Evolutionary conservation across 129 eudicot species (phyloP).

Genomic region (Artemisia tridentata): DNA sequence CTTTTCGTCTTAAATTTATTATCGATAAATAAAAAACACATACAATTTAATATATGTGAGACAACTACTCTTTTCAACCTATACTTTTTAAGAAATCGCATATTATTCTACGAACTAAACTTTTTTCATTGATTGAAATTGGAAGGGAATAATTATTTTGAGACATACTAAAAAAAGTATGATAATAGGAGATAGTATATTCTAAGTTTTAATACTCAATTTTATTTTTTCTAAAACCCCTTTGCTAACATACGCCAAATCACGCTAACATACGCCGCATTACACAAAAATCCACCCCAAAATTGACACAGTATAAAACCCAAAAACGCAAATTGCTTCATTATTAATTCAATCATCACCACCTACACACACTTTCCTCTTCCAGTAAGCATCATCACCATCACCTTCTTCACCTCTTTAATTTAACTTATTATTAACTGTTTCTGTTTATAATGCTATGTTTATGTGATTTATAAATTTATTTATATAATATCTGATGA

Average conservation of each 20-base stretch:
- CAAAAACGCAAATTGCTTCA: not conserved
- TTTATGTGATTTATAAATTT: not conserved
- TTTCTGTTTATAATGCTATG: conserved; percentile 3
- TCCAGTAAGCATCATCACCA: conserved; percentile 15
- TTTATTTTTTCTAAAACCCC: not conserved
- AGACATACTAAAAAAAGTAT: too few species aligned
- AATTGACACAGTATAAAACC: not conserved
- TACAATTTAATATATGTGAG: too few species aligned
- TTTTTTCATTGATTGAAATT: too few species aligned
- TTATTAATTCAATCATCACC: conserved; percentile 2
- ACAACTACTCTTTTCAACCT: too few species aligned
- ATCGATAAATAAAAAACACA: too few species aligned
- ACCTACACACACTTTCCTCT: too few species aligned
- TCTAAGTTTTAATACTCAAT: too few species aligned
- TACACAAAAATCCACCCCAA: not conserved
- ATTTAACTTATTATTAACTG: not conserved
- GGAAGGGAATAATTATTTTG: too few species aligned
- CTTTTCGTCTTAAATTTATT: too few species aligned
- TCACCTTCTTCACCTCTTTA: not conserved
- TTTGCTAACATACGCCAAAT: conserved; percentile 2
- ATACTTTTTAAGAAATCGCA: too few species aligned
- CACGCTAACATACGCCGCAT: conserved; percentile 17
- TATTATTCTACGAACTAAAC: too few species aligned
- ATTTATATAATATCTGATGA: conserved; percentile 41
- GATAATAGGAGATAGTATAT: too few species aligned